phyloP scores from a whole-genome alignment of 2,329 filamentous ascomycete species.

The Penicillium psychrosexuale region DNA sequence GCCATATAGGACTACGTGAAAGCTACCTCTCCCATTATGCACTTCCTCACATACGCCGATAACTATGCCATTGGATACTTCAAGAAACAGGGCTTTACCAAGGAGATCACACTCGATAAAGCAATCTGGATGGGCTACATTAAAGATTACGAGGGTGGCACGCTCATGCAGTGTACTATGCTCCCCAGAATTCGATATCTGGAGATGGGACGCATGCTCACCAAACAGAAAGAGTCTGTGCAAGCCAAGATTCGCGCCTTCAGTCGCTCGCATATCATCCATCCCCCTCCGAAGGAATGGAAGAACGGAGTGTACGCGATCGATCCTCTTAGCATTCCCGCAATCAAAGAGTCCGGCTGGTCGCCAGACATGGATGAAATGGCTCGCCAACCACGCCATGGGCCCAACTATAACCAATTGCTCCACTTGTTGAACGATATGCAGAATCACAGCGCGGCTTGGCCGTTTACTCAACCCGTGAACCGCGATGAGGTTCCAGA shows the following conservation, averaged over 20 bases:
- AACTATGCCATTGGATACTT: slow-evolving; percentile 99
- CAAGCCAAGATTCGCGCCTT: slow-evolving; percentile 92
- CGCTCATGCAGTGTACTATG: slow-evolving; percentile 99
- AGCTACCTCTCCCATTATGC: slow-evolving; percentile 93
- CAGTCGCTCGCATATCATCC: slow-evolving; percentile 81
- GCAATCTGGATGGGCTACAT: slow-evolving; percentile 99
- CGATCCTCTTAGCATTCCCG: slow-evolving; percentile 79
- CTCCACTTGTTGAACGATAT: slow-evolving; percentile 90
- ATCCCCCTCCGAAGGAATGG: slow-evolving; percentile 83
- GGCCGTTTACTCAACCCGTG: slow-evolving; percentile 92
- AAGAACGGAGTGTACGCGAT: slow-evolving; percentile 70
- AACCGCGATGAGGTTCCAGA: slow-evolving; percentile 96
- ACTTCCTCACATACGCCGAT: slow-evolving; percentile 97
- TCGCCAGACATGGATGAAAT: slow-evolving; percentile 97
- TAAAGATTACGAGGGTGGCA: slow-evolving; percentile 98
- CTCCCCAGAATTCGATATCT: slow-evolving; percentile 91
- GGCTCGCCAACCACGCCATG: slow-evolving; percentile 88
- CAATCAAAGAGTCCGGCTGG: slow-evolving; percentile 91
- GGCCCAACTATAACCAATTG: slow-evolving; percentile 92
- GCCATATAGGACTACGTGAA: slow-evolving; percentile 75
- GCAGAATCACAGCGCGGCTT: slow-evolving; percentile 87
- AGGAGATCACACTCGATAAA: slow-evolving; percentile 90
- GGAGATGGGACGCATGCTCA: slow-evolving; percentile 85
- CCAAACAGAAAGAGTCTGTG: slow-evolving; percentile 95
- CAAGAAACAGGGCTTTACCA: slow-evolving; percentile 98